phyloP scores from a whole-genome alignment of 1,284 basidiomycete species.

The Puccinia polysora region DNA sequence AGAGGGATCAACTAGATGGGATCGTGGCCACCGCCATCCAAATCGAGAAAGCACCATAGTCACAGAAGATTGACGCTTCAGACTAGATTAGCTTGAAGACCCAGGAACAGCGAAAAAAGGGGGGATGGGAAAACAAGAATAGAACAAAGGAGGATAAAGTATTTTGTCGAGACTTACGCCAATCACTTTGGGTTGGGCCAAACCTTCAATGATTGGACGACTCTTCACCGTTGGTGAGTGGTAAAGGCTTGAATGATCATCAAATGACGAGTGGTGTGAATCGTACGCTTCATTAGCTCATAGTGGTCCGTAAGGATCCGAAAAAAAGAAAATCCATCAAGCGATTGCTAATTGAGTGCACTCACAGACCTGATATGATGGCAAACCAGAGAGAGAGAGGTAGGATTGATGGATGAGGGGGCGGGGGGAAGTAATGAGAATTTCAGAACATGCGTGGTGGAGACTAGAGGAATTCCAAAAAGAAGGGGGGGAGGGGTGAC shows the following conservation, averaged over 20 bases:
- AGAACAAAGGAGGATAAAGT: too few relatives aligned
- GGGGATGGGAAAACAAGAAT: too few relatives aligned
- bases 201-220: not conserved
- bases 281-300: not conserved
- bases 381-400: too few relatives aligned
- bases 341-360: not conserved
- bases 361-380: conserved; percentile 17
- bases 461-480: not conserved
- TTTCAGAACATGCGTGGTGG: not conserved
- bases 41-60: too few relatives aligned
- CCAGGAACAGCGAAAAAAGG: not conserved
- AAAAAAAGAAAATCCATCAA: not conserved
- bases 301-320: not conserved
- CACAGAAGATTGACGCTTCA: too few relatives aligned
- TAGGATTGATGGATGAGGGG: not conserved
- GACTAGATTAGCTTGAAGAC: not conserved
- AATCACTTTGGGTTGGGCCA: conserved; percentile 22
- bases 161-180: conserved; percentile 21
- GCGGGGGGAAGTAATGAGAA: not conserved
- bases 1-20: conserved; percentile 35
- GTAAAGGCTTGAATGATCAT: conserved; percentile 13
- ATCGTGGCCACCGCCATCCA: not conserved
- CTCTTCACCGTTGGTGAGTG: conserved; percentile 14
- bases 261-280: not conserved
- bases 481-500: not conserved